Evolutionary conservation across 2,329 filamentous ascomycete species (phyloP).

Genomic region (Daldinia sp.): DNA sequence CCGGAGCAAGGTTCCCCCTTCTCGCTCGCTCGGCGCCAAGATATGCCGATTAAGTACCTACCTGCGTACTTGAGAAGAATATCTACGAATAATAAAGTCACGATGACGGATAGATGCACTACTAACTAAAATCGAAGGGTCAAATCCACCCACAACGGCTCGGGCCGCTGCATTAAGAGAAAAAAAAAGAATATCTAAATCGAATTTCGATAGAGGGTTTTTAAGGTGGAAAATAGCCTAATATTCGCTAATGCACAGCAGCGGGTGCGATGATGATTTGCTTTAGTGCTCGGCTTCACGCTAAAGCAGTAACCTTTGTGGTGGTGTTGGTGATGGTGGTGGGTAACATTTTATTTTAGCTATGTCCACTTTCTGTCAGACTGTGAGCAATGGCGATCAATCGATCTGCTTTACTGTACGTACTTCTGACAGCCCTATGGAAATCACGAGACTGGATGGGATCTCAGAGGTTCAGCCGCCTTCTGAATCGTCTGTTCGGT

Average conservation of each 20-base stretch:
- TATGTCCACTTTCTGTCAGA: slow-evolving; percentile 21
- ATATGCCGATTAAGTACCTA: slow-evolving; percentile 6
- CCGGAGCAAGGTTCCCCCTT: slow-evolving; percentile 24
- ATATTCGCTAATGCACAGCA: slow-evolving; percentile 36
- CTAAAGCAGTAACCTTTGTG: slow-evolving; percentile 13
- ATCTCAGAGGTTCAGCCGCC: slow-evolving; percentile 31
- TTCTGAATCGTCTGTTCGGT: slow-evolving; percentile 21
- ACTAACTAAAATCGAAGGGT: background rate
- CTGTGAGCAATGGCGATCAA: slow-evolving; percentile 34
- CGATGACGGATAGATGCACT: slow-evolving; percentile 5
- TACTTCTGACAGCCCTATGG: slow-evolving; percentile 41
- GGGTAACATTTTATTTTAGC: slow-evolving; percentile 8
- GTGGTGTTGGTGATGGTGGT: slow-evolving; percentile 19
- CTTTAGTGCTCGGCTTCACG: slow-evolving; percentile 27
- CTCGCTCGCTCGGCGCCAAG: slow-evolving; percentile 37
- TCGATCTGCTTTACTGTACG: slow-evolving; percentile 35
- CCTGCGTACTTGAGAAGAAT: background rate
- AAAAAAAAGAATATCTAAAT: background rate
- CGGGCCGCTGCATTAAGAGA: slow-evolving; percentile 19
- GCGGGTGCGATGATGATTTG: slow-evolving; percentile 29
- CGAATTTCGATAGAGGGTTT: slow-evolving; percentile 21
- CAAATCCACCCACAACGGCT: slow-evolving; percentile 13
- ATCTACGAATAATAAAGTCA: slow-evolving; percentile 4
- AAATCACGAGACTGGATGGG: slow-evolving; percentile 27
- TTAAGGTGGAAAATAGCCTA: slow-evolving; percentile 26